Conservation (phyloP, 164 flowering plant genomes). For the Echeveria elegans region DNA sequence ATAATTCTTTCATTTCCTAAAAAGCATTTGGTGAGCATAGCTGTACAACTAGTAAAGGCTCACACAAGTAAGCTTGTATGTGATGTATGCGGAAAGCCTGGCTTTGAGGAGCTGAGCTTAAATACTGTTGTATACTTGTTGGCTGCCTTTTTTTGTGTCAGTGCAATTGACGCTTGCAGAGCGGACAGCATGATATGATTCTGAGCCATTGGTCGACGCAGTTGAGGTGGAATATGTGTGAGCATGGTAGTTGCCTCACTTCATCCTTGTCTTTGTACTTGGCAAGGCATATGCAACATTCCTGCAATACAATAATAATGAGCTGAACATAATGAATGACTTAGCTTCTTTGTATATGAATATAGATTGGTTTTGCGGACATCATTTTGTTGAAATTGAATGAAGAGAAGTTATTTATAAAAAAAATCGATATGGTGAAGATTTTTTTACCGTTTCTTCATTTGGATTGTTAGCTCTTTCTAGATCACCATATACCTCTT, state of each 20-base stretch:
- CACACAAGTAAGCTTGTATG: neutral
- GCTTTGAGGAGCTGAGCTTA: neutral
- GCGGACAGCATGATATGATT: conserved; percentile 86
- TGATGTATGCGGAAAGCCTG: neutral
- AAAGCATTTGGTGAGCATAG: neutral
- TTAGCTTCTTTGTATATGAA: neutral
- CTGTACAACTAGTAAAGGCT: neutral
- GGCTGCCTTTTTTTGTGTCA: neutral
- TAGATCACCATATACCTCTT: conserved; percentile 25
- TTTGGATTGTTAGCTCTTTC: neutral
- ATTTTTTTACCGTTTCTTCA: conserved; percentile 1
- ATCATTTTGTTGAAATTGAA: neutral
- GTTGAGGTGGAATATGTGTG: conserved; percentile 71
- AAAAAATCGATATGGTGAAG: neutral
- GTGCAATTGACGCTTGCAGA: conserved; percentile 37
- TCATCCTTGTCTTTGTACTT: conserved; percentile 84
- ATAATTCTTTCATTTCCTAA: neutral
- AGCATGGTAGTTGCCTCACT: conserved; percentile 75
- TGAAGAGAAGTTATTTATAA: neutral
- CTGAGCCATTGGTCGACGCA: conserved; percentile 97
- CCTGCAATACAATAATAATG: conserved; percentile 37
- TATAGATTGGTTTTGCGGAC: too few species aligned
- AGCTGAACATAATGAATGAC: neutral
- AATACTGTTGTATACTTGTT: neutral
- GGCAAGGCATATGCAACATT: conserved; percentile 87